A percentile compares a stretch with the other conserved stretches of the same genome.
Evolutionary conservation across 441 rosid genomes (phyloP).

Genomic region (Pelargonium cotyledonis): DNA sequence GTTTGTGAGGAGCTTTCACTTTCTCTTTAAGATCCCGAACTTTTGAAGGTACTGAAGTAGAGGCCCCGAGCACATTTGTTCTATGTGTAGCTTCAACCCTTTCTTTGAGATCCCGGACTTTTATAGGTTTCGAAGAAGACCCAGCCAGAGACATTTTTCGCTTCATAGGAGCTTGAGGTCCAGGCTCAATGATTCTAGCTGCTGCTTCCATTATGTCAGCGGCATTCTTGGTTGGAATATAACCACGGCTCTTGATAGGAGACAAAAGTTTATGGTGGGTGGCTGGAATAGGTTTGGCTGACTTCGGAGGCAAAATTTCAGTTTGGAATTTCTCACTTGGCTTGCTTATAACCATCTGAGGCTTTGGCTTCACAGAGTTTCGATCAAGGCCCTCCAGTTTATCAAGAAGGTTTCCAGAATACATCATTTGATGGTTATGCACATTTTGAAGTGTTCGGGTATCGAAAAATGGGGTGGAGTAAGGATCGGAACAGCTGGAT

Average conservation of each 20-base stretch:
- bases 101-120: slow-evolving; percentile 59
- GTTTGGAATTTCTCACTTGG: slow-evolving; percentile 90
- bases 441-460: slow-evolving; percentile 47
- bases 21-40: slow-evolving; percentile 51
- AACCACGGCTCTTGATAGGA: slow-evolving; percentile 90
- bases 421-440: slow-evolving; percentile 39
- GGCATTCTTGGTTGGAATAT: slow-evolving; percentile 69
- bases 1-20: slow-evolving; percentile 39
- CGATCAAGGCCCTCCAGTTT: slow-evolving; percentile 37
- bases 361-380: slow-evolving; percentile 34
- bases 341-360: slow-evolving; percentile 38
- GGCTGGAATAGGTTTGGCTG: slow-evolving; percentile 92
- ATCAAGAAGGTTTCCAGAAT: slow-evolving; percentile 48
- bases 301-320: slow-evolving; percentile 84
- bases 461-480: slow-evolving; percentile 53
- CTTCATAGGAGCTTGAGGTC: slow-evolving; percentile 43
- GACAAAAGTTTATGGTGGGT: slow-evolving; percentile 88
- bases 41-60: slow-evolving; percentile 34
- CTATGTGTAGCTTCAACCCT: slow-evolving; percentile 58
- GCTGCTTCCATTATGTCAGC: slow-evolving; percentile 98
- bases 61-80: slow-evolving; percentile 27
- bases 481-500: slow-evolving; percentile 44
- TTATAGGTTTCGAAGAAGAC: slow-evolving; percentile 60
- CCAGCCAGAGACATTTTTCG: slow-evolving; percentile 42
- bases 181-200: slow-evolving; percentile 65